Percentiles rank a stretch among this genome's conserved stretches.
Conservation (phyloP, 257 asterid genomes). For the Linaria vulgaris region DNA sequence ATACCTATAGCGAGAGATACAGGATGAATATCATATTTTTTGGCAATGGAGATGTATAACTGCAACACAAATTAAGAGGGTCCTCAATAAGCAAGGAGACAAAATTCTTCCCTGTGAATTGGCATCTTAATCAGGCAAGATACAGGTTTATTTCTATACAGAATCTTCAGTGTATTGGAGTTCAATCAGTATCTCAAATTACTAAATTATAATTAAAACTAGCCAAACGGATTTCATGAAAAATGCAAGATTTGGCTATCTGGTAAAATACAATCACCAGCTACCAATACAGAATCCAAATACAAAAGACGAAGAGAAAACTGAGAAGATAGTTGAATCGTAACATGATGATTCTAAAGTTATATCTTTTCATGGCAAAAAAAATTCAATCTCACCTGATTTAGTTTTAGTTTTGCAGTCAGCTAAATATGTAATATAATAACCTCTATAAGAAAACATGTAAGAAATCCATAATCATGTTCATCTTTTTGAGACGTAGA, state of each 20-base stretch:
- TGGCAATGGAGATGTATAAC: constrained; percentile 60
- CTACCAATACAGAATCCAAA: too few species aligned
- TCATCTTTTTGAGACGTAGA: too few species aligned
- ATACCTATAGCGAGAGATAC: constrained; percentile 84
- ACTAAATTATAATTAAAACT: not conserved
- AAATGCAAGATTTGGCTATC: not conserved
- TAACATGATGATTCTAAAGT: not conserved
- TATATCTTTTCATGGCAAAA: constrained; percentile 4
- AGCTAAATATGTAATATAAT: constrained; percentile 6
- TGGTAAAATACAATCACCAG: too few species aligned
- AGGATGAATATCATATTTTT: constrained; percentile 60
- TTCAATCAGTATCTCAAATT: constrained; percentile 18
- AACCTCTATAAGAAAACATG: not conserved
- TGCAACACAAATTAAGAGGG: constrained; percentile 38
- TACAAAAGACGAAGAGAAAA: too few species aligned
- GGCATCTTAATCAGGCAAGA: constrained; percentile 1
- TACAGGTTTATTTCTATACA: constrained; percentile 10
- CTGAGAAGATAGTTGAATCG: too few species aligned
- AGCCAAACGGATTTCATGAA: not conserved
- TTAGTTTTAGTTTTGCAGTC: constrained; percentile 3
- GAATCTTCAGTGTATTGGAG: constrained; percentile 3
- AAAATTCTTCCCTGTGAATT: constrained; percentile 3
- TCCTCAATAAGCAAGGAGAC: constrained; percentile 20
- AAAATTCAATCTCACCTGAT: not conserved
- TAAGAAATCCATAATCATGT: too few species aligned